A percentile compares a stretch with the other conserved stretches of the same genome.
phyloP scores from a whole-genome alignment of 176 grass and related monocot genomes.

The Avena atlantica region DNA sequence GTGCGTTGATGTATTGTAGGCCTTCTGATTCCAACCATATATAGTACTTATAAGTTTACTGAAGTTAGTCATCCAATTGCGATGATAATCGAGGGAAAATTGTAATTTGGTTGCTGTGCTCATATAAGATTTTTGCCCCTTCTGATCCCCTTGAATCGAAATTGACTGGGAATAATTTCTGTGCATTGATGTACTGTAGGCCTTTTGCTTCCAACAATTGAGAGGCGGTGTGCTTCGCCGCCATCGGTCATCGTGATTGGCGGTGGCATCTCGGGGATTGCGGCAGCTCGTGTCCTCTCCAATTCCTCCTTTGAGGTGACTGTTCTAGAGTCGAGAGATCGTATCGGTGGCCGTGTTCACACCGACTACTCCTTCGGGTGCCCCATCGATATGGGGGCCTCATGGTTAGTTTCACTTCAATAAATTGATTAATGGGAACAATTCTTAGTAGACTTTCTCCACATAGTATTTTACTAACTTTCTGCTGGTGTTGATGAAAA shows the following conservation, averaged over 20 bases:
- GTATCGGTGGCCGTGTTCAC: conserved; percentile 75
- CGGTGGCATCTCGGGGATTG: conserved; percentile 85
- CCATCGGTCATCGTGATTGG: conserved; percentile 93
- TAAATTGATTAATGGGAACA: background rate
- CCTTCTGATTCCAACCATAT: conserved; percentile 61
- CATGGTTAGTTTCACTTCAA: conserved; percentile 65
- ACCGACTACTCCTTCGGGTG: conserved; percentile 90
- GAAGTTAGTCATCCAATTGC: background rate
- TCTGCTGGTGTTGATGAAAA: background rate
- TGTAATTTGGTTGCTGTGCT: background rate
- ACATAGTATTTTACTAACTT: background rate
- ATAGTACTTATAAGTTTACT: background rate
- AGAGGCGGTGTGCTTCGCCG: conserved; percentile 64
- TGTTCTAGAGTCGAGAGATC: conserved; percentile 85
- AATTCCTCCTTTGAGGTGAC: conserved; percentile 89
- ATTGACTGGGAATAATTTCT: background rate
- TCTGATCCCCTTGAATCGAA: background rate
- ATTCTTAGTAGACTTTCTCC: background rate
- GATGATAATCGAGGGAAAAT: background rate
- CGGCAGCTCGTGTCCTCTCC: conserved; percentile 78
- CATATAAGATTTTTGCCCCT: background rate
- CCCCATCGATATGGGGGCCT: conserved; percentile 98
- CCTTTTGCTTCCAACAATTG: conserved; percentile 76
- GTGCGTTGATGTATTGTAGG: conserved; percentile 43
- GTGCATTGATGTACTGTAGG: conserved; percentile 45